These are phyloP conservation scores for Podaxis sp. DNA, from an alignment of 768 basidiomycete genomes.

Conservation along the genomic window DNA sequence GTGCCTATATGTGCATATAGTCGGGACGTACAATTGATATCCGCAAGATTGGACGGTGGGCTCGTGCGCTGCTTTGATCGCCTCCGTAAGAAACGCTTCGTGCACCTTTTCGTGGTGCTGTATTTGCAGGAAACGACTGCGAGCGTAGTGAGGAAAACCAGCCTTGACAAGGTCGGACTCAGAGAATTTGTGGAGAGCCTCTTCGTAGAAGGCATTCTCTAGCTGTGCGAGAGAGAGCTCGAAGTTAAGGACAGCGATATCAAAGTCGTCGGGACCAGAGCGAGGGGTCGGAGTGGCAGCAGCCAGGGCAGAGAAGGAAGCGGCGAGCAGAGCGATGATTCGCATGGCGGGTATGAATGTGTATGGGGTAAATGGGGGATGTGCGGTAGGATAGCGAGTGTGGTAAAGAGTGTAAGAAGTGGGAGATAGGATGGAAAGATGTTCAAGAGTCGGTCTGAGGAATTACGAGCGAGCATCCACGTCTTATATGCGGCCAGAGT, in stretches of 20 bases:
- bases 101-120: constrained; percentile 38
- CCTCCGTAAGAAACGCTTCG: constrained; percentile 33
- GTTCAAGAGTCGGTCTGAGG: neutral
- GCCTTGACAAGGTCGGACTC: constrained; percentile 39
- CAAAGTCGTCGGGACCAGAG: constrained; percentile 2
- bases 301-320: neutral
- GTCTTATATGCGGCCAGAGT: neutral
- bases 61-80: constrained; percentile 37
- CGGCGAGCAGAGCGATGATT: neutral
- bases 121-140: constrained; percentile 50
- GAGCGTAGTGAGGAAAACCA: constrained; percentile 46
- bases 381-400: neutral
- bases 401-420: constrained; percentile 6
- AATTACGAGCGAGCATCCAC: neutral
- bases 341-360: neutral
- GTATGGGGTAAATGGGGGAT: neutral
- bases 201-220: constrained; percentile 43
- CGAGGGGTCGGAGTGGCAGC: neutral
- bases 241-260: constrained; percentile 37
- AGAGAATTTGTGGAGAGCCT: constrained; percentile 40
- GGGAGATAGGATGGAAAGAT: constrained; percentile 1
- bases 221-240: constrained; percentile 48
- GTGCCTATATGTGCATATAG: neutral
- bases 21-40: constrained; percentile 54
- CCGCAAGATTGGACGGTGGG: constrained; percentile 50